A percentile compares a stretch with the other conserved stretches of the same genome.
Conservation (phyloP, 148 eudicot genomes). For the Drosera capensis region DNA sequence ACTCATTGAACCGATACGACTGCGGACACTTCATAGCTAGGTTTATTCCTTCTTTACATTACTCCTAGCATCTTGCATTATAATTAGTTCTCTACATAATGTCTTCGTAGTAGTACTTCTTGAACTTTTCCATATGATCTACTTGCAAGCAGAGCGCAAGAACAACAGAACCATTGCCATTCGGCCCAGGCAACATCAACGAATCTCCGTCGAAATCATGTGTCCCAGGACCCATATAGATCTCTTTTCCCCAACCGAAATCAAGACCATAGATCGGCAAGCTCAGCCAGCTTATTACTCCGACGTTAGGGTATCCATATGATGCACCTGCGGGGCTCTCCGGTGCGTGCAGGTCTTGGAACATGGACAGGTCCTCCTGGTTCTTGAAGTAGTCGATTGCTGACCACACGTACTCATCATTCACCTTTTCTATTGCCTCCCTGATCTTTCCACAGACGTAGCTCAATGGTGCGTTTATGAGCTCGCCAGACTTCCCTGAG, state of each 20-base stretch:
- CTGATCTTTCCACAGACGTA: conserved; percentile 17
- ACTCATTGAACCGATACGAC: no score
- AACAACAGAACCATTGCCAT: conserved; percentile 18
- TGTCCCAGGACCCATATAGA: conserved; percentile 33
- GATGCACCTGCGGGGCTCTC: conserved; percentile 5
- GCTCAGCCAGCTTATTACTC: conserved; percentile 30
- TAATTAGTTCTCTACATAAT: no score
- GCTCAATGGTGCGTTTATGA: conserved; percentile 11
- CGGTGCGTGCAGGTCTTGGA: conserved; percentile 11
- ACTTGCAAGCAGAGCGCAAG: conserved; percentile 23
- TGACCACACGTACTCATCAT: conserved; percentile 20
- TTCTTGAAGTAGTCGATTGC: conserved; percentile 13
- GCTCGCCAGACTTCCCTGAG: conserved; percentile 8
- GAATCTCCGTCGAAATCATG: conserved; percentile 28
- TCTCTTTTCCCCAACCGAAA: conserved; percentile 34
- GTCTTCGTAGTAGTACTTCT: conserved; percentile 19
- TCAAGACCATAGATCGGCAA: conserved; percentile 31
- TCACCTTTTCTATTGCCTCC: conserved; percentile 15
- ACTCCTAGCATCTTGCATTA: no score
- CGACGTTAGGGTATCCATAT: conserved; percentile 22
- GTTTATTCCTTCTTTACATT: no score
- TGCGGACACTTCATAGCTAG: no score
- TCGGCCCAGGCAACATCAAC: conserved; percentile 19
- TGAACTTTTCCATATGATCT: conserved; percentile 17
- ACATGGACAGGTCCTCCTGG: conserved; percentile 9